Evolutionary conservation across 768 basidiomycete species (phyloP).

Genomic region (Tulasnella sp.): DNA sequence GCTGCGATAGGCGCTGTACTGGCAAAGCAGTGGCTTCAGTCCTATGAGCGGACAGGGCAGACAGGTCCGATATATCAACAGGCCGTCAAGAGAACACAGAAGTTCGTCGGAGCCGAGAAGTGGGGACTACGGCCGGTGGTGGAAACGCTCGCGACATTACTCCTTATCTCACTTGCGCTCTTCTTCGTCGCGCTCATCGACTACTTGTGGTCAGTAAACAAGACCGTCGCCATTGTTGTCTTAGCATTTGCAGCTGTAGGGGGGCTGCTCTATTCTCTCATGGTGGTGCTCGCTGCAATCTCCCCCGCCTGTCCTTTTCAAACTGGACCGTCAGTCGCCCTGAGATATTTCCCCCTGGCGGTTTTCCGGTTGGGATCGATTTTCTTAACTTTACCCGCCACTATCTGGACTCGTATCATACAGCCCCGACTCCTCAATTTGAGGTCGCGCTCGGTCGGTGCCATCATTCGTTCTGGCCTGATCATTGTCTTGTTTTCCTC

Average conservation of each 20-base stretch:
- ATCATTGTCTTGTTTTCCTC: no score
- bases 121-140: not conserved
- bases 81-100: no score
- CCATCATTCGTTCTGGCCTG: no score
- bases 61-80: no score
- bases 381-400: no score
- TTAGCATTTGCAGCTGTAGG: not conserved
- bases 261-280: not conserved
- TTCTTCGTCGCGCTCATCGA: not conserved
- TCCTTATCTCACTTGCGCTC: not conserved
- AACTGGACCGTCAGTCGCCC: not conserved
- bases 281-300: not conserved
- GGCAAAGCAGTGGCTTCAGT: constrained; percentile 8
- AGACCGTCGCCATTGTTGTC: not conserved
- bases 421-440: no score
- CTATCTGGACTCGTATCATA: no score
- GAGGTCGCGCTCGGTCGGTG: no score
- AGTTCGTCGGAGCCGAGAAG: no score
- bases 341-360: not conserved
- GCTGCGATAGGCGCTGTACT: not conserved
- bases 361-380: not conserved
- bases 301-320: not conserved
- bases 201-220: not conserved
- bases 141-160: not conserved
- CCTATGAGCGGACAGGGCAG: no score